phyloP scores from a whole-genome alignment of 371 early-diverging fungal genomes.

The Lichtheimia corymbifera region DNA sequence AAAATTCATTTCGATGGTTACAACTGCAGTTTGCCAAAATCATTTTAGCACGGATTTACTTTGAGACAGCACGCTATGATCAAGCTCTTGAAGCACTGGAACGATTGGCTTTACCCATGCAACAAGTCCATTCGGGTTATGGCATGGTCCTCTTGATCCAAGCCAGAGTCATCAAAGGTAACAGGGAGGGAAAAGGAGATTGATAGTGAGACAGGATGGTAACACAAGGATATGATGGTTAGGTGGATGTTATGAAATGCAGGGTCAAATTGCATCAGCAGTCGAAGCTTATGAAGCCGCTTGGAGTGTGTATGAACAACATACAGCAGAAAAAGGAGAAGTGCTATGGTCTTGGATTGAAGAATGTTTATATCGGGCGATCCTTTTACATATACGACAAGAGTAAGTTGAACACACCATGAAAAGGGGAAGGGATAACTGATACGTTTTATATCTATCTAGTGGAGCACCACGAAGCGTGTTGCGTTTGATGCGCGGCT shows the following conservation, averaged over 20 bases:
- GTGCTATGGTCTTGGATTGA: conserved; percentile 68
- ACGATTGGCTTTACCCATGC: conserved; percentile 27
- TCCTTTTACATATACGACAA: conserved; percentile 51
- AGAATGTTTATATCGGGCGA: conserved; percentile 68
- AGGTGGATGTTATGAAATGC: conserved; percentile 57
- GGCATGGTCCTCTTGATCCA: conserved; percentile 54
- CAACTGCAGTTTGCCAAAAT: conserved; percentile 44
- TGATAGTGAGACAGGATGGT: conserved; percentile 26
- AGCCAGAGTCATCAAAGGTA: conserved; percentile 56
- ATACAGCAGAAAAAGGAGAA: conserved; percentile 52
- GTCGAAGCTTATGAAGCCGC: conserved; percentile 57
- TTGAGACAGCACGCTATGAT: conserved; percentile 30
- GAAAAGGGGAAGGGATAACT: not conserved
- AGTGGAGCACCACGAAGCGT: conserved; percentile 17
- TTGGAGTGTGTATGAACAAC: conserved; percentile 37
- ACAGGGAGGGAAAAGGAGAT: not conserved
- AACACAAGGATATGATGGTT: conserved; percentile 39
- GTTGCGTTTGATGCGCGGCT: conserved; percentile 29
- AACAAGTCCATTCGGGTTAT: conserved; percentile 50
- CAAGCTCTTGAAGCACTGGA: conserved; percentile 40
- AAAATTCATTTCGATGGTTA: conserved; percentile 29
- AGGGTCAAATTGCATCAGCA: conserved; percentile 49
- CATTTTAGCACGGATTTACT: conserved; percentile 42
- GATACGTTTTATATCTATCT: not conserved
- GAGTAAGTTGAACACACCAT: conserved; percentile 42